Conservation (phyloP, 768 basidiomycete species). For the Hygrophorus pudorinus region DNA sequence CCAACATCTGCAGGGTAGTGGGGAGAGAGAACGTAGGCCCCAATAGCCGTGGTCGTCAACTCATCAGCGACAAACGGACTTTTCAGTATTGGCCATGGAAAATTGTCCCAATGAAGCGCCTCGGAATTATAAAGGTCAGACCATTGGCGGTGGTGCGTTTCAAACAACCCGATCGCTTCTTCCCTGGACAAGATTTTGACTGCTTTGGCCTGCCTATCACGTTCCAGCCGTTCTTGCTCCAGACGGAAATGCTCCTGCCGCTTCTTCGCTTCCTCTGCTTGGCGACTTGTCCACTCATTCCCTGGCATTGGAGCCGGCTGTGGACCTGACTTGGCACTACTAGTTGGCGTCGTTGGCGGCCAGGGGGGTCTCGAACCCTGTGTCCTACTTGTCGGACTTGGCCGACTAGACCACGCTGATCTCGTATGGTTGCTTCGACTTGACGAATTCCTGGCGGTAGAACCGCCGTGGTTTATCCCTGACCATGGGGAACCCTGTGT, state of each 20-base stretch:
- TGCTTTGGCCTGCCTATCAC: slow-evolving; percentile 41
- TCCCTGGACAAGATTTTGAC: slow-evolving; percentile 41
- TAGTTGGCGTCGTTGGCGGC: neutral
- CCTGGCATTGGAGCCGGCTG: slow-evolving; percentile 25
- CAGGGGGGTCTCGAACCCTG: slow-evolving; percentile 1
- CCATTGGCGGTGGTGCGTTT: slow-evolving; percentile 58
- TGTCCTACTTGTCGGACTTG: neutral
- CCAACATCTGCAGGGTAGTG: slow-evolving; percentile 44
- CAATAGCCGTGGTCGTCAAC: slow-evolving; percentile 44
- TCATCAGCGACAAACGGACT: slow-evolving; percentile 49
- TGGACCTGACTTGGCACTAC: slow-evolving; percentile 9
- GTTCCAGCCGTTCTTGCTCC: slow-evolving; percentile 56
- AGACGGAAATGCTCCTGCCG: slow-evolving; percentile 62
- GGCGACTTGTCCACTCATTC: slow-evolving; percentile 52
- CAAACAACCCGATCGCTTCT: slow-evolving; percentile 45
- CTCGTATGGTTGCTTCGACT: neutral
- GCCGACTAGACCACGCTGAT: slow-evolving; percentile 1
- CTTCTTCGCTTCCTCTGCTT: slow-evolving; percentile 50
- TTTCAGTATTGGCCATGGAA: slow-evolving; percentile 69
- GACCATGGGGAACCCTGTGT: slow-evolving; percentile 9
- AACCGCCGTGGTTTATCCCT: slow-evolving; percentile 6
- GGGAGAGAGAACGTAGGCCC: slow-evolving; percentile 52
- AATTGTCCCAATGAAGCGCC: slow-evolving; percentile 50
- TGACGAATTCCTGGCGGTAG: slow-evolving; percentile 18
- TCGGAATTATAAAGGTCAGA: slow-evolving; percentile 29